Base-by-base conservation (phyloP, 2,329 filamentous ascomycete genomes). In the Septoria linicola region DNA sequence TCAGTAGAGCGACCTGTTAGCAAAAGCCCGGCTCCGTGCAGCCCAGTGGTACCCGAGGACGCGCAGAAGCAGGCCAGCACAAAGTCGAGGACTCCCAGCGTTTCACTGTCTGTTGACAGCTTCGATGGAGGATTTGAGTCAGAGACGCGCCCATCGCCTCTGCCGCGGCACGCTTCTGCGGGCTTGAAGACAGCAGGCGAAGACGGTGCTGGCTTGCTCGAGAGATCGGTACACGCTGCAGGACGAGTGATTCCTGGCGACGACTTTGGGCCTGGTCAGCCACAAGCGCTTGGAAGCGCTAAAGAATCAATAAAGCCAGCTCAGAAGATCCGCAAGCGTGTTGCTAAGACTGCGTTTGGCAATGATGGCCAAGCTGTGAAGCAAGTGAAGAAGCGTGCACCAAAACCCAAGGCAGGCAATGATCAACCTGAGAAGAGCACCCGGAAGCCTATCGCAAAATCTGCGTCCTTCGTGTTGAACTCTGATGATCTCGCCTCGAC, bases 401-500 rank as follows among this genome's bases (percentile, higher is more conserved):
- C 44, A 10, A 55, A 53, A 30, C 31, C 32, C 2, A 32, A 27
- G 23, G 10, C 23, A 27, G 23, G 23, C 5, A 10, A 27, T 27
- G 5, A 27, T 27, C 23, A 41, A 11, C 16, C 34, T 4, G 34
- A 35, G 17, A 59, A 55, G 55, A 59, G 55, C 41, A 19, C 61
- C 6, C 49, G 53, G 23, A 62, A 60, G 54, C 42, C 48, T 16
- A 27, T 58, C 7, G 44, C 53, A 8, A 66, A 64, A 44, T 66
- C 63, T 3, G 62, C 55, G 25, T 59, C 58, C 5, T 59, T 63
- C 35, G 59, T 66, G 7, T 37, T 66, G 20, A 61, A 66, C 36
- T 64, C 63, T 2, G 63, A 66, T 36, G 63, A 66, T 35, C 51
- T 49, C 31, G 55, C 47, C 11, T 46, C 50, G 16, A 58, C 51